Evolutionary conservation across 768 basidiomycete genomes (phyloP), one percentile per base, ranked within the genome.

Genomic region (Albatrellus ellisii): DNA sequence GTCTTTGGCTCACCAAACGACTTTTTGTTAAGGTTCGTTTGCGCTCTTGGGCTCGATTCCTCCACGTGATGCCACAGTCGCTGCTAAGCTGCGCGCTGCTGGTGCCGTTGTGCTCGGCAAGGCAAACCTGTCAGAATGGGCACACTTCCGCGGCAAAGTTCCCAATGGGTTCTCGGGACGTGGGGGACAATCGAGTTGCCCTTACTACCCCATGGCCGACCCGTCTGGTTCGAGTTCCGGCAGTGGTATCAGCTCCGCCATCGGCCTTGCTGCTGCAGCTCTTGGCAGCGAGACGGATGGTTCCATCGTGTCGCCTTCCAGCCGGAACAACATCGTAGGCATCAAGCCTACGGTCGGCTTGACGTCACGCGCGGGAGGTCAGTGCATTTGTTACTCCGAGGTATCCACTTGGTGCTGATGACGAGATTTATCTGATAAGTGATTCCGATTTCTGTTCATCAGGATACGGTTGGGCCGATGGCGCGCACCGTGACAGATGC

Each of bases 381-480:
- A 29, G 7, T 37, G 27, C 4, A 20, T 20, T 11, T n/a, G n/a
- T n/a, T n/a, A n/a, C n/a, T n/a, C n/a, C n/a, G n/a, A n/a, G n/a
- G n/a, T n/a, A n/a, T n/a, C n/a, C n/a, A n/a, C n/a, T n/a, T n/a
- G n/a, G n/a, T n/a, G n/a, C n/a, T n/a, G n/a, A n/a, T n/a, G n/a
- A n/a, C n/a, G n/a, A n/a, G n/a, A 17, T 4, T 18, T 33, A 11
- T n/a, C 21, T 17, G 41, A 36, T 5, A 39, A 75, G 75, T 77
- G 4, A 59, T 77, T 22, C 77, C 76, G 4, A 72, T 74, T 5
- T 74, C 73, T 1, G 56, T 56, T 14, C 66, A 74, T 47, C 74
- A 75, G 54, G 77, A 78, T 46, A 70, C 74, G 2, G 65, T 76
- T 2, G 77, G 76, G 0, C 75, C 76, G 0, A 66, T 79, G 46